Base-by-base conservation (phyloP, 768 basidiomycete species). In the Boletus rufocinnamomeus region DNA sequence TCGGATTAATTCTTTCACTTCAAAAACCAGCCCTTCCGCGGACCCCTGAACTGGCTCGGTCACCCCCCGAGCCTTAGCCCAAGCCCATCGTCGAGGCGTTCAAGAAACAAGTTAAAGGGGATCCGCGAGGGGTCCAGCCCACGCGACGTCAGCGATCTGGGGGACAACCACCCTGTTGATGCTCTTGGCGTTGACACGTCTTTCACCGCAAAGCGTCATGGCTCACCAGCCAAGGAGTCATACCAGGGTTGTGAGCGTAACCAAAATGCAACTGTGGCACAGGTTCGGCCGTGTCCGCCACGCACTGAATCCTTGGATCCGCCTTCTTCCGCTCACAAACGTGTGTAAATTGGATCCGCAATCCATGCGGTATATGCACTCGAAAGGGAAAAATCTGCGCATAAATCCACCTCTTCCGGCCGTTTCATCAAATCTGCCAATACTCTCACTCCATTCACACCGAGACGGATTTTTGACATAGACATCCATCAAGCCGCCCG, bases 1-100 rank as follows among this genome's bases (percentile, higher is more conserved):
- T 4, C 88, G 85, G 64, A 84, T 89, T 30, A 93, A 93, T 62
- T 16, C 17, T 59, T 11, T n/a, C 57, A 38, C 8, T 34, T 6
- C 55, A 60, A 19, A 61, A 44, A 32, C 54, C 47, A 25, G 40
- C 19, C 17, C 27, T 8, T 30, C 41, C 41, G 32, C 23, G 23
- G 8, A 43, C 28, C 13, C 37, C 27, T 2, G 49, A 32, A 32
- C 44, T 55, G 9, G 14, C 52, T 41, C 45, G n/a, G 14, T 8
- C 35, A 34, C 45, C 59, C 2, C 64, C 62, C 27, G 68, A 60
- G 44, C 49, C 59, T 3, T 65, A 67, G 13, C 41, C 59, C 44
- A 77, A 75, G 50, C 65, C 63, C 6, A 80, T 84, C 35, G 70
- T 79, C 30, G 81, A 83, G 48, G 73, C 76, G 2, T 81, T 84